A percentile compares a stretch with the other conserved stretches of the same genome.
These are phyloP conservation scores for Thraustochytrium aureum DNA, from an alignment of 352 stramenopile species.

Conservation along the genomic window DNA sequence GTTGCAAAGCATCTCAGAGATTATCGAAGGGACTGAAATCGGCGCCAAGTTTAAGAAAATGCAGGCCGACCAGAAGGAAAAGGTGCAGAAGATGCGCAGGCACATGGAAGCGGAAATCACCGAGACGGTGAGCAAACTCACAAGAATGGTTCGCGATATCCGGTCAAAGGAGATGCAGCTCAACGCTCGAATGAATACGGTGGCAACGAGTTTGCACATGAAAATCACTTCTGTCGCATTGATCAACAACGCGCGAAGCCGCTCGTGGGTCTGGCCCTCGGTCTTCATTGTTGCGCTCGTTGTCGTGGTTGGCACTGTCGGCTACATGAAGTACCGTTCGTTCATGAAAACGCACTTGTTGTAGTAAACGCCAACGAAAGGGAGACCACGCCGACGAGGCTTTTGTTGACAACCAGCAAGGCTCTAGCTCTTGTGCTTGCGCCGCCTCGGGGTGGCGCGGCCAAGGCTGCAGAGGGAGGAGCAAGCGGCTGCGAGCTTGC, in stretches of 20 bases:
- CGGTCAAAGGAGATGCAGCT: conserved; percentile 15
- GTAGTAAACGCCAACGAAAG: no score
- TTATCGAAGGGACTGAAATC: conserved; percentile 11
- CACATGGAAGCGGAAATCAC: conserved; percentile 44
- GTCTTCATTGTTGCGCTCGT: conserved; percentile 25
- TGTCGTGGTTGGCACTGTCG: background rate
- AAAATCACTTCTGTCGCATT: conserved; percentile 15
- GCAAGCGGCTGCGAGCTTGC: background rate
- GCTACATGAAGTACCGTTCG: conserved; percentile 39
- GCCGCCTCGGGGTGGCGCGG: background rate
- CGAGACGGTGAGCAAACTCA: conserved; percentile 16
- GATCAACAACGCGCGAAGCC: background rate
- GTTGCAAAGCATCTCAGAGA: conserved; percentile 28
- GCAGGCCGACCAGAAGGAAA: conserved; percentile 33
- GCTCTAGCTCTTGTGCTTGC: background rate
- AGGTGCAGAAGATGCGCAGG: conserved; percentile 6
- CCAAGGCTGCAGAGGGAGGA: background rate
- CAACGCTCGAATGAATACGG: conserved; percentile 16
- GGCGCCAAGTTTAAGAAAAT: background rate
- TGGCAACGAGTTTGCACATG: background rate
- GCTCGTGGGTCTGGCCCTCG: conserved; percentile 35
- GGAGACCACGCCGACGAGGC: no score
- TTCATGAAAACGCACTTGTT: conserved; percentile 51
- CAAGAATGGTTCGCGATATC: conserved; percentile 43
- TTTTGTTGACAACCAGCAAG: no score